A percentile compares a stretch with the other conserved stretches of the same genome.
These are phyloP conservation scores for Pyrus betulifolia DNA, from an alignment of 306 rosid genomes.

Conservation along the genomic window DNA sequence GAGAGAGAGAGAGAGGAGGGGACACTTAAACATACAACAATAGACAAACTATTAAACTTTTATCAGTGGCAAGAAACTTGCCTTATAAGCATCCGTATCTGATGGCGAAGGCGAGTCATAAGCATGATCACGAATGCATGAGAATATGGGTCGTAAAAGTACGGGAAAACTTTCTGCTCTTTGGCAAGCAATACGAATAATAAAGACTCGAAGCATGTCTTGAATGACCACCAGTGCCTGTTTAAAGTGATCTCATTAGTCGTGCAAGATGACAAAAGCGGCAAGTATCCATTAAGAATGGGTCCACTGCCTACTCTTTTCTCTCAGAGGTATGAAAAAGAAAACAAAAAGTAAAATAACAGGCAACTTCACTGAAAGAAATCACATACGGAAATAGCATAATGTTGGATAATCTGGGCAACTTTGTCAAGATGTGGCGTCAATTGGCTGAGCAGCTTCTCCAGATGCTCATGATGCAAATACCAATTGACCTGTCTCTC, in stretches of 20 bases:
- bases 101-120: conserved; percentile 47
- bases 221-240: conserved; percentile 82
- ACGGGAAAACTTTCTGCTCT: conserved; percentile 50
- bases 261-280: neutral
- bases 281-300: neutral
- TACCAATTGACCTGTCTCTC: conserved; percentile 86
- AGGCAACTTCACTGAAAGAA: conserved; percentile 3
- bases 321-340: neutral
- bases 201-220: conserved; percentile 82
- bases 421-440: conserved; percentile 67
- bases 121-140: conserved; percentile 44
- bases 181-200: conserved; percentile 61
- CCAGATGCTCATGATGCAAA: conserved; percentile 62
- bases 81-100: conserved; percentile 74
- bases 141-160: conserved; percentile 60
- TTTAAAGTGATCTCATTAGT: conserved; percentile 12
- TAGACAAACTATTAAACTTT: conserved; percentile 6
- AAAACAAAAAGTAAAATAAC: neutral
- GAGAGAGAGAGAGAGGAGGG: neutral
- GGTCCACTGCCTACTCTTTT: neutral
- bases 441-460: conserved; percentile 72
- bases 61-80: conserved; percentile 13
- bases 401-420: conserved; percentile 79
- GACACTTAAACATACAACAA: neutral
- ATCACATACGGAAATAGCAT: conserved; percentile 83